Base-by-base conservation (phyloP, 768 basidiomycete genomes). In the Lanmaoa rubissima region DNA sequence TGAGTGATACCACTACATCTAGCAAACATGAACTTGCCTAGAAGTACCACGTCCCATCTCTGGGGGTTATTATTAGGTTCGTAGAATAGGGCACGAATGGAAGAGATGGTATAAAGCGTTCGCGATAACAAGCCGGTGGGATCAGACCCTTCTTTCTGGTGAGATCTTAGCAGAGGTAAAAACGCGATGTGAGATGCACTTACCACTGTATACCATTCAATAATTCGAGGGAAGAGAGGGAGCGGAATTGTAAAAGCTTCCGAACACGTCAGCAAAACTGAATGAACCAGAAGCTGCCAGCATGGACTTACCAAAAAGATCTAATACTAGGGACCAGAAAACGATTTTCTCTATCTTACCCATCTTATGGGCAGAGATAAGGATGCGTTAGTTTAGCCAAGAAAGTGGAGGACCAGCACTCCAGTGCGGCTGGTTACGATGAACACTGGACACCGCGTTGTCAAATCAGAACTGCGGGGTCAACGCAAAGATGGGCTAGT, bases 171-270 rank as follows among this genome's bases (percentile, higher is more conserved):
- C 1, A 44, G n/a, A 10, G 7, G 7, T 16, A 13, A 38, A 40
- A 9, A 35, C 5, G 34, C 19, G 34, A 14, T 8, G n/a, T 4
- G 6, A 17, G 0, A 7, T 11, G 16, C 41, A 71, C 82, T 65
- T 61, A 88, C 90, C 68, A 84, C 72, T 1, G 86, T 87, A 69
- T 94, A 95, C 90, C 90, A 94, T 74, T 95, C 88, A 42, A 97
- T 94, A 48, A 98, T 78, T n/a, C 95, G 85, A n/a, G 96, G 96
- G 73, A 98, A 98, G 32, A 98, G 82, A 21, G 96, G 96, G n/a
- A 98, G 79, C 11, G 94, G 94, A 45, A 96, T 90, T 24, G 93
- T 97, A 73, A 95, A 96, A 13, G 93, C 92, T 80, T 79, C 76
- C 48, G 48, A 39, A 59, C 51, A 50, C 45, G 51, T 65, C 60